Conservation (phyloP, 192 early-diverging fungal genomes). For the Coemansia sp. region DNA sequence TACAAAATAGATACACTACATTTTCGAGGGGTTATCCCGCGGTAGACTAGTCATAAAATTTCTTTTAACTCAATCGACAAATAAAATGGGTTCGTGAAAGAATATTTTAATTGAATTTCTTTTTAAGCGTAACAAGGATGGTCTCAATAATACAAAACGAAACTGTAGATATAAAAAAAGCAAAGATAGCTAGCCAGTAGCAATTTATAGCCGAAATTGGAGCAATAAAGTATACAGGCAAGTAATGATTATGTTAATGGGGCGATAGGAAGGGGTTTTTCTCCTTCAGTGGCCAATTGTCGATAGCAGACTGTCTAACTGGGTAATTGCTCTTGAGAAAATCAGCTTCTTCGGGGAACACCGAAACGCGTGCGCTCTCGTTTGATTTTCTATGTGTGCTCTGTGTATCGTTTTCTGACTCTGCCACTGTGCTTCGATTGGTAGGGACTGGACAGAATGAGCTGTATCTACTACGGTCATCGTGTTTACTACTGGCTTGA, state of each 20-base stretch:
- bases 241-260: background rate
- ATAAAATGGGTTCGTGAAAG: too few species aligned
- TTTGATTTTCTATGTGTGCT: slow-evolving; percentile 26
- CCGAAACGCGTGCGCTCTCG: slow-evolving; percentile 35
- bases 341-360: slow-evolving; percentile 40
- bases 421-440: slow-evolving; percentile 10
- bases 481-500: too few species aligned
- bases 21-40: too few species aligned
- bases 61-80: too few species aligned
- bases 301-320: slow-evolving; percentile 27
- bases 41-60: too few species aligned
- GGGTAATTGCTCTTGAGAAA: slow-evolving; percentile 40
- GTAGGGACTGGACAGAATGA: slow-evolving; percentile 41
- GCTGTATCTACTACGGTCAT: slow-evolving; percentile 23
- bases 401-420: slow-evolving; percentile 12
- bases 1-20: too few species aligned
- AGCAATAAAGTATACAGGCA: background rate
- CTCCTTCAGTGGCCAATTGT: slow-evolving; percentile 44
- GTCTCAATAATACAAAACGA: too few species aligned
- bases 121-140: too few species aligned
- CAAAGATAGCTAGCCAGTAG: too few species aligned
- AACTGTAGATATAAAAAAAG: too few species aligned
- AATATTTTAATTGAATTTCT: too few species aligned
- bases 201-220: too few species aligned
- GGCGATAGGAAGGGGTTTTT: background rate